Base-by-base conservation (phyloP, 1,284 basidiomycete species). In the Cryptococcus jaspeensis region DNA sequence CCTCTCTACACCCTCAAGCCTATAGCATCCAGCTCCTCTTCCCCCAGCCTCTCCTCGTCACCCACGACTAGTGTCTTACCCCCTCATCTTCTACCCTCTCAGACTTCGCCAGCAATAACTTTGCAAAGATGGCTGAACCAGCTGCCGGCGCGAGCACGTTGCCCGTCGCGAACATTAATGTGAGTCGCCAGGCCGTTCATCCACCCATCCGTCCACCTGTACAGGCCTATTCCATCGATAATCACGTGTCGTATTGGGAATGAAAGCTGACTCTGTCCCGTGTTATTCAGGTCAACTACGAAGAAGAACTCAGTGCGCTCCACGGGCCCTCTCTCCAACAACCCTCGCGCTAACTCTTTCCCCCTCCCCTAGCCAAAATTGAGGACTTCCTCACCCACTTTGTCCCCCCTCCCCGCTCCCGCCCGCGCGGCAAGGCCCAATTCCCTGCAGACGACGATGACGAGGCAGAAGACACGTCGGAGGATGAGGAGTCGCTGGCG, bases 401-500 rank as follows among this genome's bases (percentile, higher is more conserved):
- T 52, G 71, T 73, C 3, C 60, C 69, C 12, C 67, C 58, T 18
- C 59, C 57, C 23, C 63, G 66, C 49, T 50, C 46, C 5, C 51
- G 61, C 37, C 28, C 5, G 9, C 46, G 65, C 39, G 46, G 61
- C n/a, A 43, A 37, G 5, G 28, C 11, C 15, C 37, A 42, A n/a
- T 15, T 47, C 12, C 50, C 41, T 18, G 46, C 81, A 25, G 80
- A 82, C 51, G 82, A 84, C 66, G 84, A 87, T 69, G 87, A 89
- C 15, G 64, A 65, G 36, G 57, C 49, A 3, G 69, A 57, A 16
- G 70, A 68, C 63, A 79, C 92, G 55, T 82, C 84, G 49, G 80
- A 80, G 54, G 84, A 84, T 59, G 84, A 90, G 53, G 86, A 86
- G 20, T 84, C 85, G 58, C 80, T 90, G 45, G 82, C 83, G 16